These are phyloP conservation scores for Drechslerella coelobrocha DNA, from an alignment of 2,329 filamentous ascomycete genomes.

Conservation along the genomic window DNA sequence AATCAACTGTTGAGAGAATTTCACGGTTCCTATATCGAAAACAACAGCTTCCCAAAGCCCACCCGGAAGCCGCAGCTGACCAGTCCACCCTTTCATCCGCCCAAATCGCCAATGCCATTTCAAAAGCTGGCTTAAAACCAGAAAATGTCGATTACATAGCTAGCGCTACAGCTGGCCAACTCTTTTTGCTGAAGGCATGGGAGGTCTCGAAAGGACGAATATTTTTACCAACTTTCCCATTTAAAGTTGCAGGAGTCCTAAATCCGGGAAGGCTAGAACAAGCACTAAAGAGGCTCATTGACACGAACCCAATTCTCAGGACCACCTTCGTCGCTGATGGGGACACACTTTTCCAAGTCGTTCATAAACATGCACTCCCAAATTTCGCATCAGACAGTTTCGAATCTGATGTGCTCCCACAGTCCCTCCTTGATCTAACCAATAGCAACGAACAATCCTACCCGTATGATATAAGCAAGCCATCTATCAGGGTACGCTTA, in stretches of 20 bases:
- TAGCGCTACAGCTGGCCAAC: slow-evolving; percentile 77
- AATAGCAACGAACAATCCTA: slow-evolving; percentile 25
- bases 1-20: slow-evolving; percentile 71
- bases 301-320: slow-evolving; percentile 69
- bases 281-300: slow-evolving; percentile 70
- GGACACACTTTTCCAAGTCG: slow-evolving; percentile 62
- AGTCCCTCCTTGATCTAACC: slow-evolving; percentile 8
- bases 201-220: slow-evolving; percentile 69
- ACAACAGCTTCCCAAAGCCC: slow-evolving; percentile 27
- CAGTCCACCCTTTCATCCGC: slow-evolving; percentile 58
- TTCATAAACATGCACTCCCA: slow-evolving; percentile 64
- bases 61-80: slow-evolving; percentile 18
- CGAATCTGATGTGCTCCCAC: slow-evolving; percentile 10
- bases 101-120: slow-evolving; percentile 54
- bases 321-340: slow-evolving; percentile 69
- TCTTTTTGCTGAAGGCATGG: slow-evolving; percentile 81
- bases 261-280: slow-evolving; percentile 60
- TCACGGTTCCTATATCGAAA: slow-evolving; percentile 57
- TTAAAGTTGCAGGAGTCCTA: slow-evolving; percentile 61
- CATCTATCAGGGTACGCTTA: slow-evolving; percentile 35
- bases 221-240: slow-evolving; percentile 78
- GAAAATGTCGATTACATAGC: slow-evolving; percentile 66
- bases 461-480: slow-evolving; percentile 32
- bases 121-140: slow-evolving; percentile 16
- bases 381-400: slow-evolving; percentile 48